Evolutionary conservation across 495 filamentous ascomycete species (phyloP), one percentile per base, ranked within the genome.

Genomic region (Beverwykella pulmonaria): DNA sequence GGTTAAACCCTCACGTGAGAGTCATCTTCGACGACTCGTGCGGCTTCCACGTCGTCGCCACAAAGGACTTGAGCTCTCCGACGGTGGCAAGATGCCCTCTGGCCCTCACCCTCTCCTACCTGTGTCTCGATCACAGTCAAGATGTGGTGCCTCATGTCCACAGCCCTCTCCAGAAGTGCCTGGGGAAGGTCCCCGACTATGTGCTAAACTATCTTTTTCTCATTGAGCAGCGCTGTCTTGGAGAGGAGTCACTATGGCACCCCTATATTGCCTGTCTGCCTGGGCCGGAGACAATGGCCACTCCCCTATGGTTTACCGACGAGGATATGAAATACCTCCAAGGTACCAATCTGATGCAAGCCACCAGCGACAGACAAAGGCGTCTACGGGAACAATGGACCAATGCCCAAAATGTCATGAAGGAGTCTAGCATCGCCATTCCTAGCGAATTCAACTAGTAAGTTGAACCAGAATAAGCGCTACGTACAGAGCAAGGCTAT

Each of bases 201-300:
- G 60, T 63, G 44, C 68, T 62, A 34, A 73, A 61, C 67, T 77
- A 77, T 46, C 84, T 88, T 66, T 86, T 88, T 67, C 76, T 90
- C 0, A 80, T 86, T 58, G 78, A 83, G 23, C 84, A 90, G 69
- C 80, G 79, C 67, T 65, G 86, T 36, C 73, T 81, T 7, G 78
- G 76, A 0, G 36, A 74, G 17, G 59, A 77, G n/a, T 81, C 84
- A 0, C 84, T 83, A 62, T 90, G 88, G 88, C 79, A 75, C 70
- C 85, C 86, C 2, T 90, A 90, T 74, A 71, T 90, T 17, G 74
- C 77, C 17, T 81, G 80, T 23, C 65, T 90, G 46, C 87, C 88
- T n/a, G 72, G 73, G 53, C 79, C 81, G 6, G 77, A 79, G 15
- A 76, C 80, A 1, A 76, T 88, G 64, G 81, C 81, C 34, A 87